These are phyloP conservation scores for Elymus sibiricus DNA, from an alignment of 176 grass and related monocot genomes.

Conservation along the genomic window DNA sequence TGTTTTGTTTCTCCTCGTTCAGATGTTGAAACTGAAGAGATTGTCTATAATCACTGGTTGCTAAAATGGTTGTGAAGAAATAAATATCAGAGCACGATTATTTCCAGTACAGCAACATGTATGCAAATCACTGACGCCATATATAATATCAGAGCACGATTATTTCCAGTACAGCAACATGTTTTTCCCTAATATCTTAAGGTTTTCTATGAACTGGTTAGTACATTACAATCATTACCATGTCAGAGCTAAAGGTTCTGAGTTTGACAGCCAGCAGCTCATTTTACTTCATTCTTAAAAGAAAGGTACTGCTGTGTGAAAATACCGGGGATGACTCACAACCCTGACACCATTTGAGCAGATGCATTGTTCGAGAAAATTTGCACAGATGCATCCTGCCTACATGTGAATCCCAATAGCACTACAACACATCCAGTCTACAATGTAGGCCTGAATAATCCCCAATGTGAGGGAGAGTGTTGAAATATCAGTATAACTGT, in stretches of 20 bases:
- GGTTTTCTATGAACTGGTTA: not conserved
- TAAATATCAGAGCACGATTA: constrained; percentile 7
- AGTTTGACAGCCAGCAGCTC: not conserved
- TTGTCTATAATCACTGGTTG: constrained; percentile 60
- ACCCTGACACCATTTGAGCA: not conserved
- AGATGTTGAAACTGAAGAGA: constrained; percentile 73
- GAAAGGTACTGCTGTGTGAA: not conserved
- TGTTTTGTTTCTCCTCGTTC: constrained; percentile 67
- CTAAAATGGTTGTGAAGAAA: constrained; percentile 35
- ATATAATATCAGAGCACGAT: not conserved
- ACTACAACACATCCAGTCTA: not conserved
- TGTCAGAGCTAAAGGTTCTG: not conserved
- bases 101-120: constrained; percentile 2
- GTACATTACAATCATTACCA: not conserved
- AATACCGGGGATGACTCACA: not conserved
- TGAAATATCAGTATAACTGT: not conserved
- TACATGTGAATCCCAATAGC: not conserved
- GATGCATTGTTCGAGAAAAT: not conserved
- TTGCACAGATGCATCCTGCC: not conserved
- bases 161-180: not conserved
- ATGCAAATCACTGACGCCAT: not conserved
- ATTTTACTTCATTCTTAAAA: not conserved
- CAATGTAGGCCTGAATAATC: not conserved
- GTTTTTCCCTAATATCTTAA: not conserved
- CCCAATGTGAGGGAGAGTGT: not conserved